Conservation (phyloP, 495 filamentous ascomycete genomes). For the Astrothelium macrocarpum region DNA sequence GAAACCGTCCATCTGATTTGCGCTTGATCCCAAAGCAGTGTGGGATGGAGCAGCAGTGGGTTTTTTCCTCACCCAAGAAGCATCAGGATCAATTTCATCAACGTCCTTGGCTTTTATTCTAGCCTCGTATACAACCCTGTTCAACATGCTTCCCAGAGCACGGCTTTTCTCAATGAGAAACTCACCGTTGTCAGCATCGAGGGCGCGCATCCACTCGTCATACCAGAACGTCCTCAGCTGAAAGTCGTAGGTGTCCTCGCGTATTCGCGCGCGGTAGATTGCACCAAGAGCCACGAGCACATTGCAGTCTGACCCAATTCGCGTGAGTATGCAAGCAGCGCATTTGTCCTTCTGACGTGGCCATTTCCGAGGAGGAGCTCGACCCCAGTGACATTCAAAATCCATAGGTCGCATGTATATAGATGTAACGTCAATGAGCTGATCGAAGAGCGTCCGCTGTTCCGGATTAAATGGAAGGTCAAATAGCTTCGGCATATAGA, state of each 20-base stretch:
- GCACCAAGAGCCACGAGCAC: background rate
- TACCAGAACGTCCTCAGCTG: background rate
- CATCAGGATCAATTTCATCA: background rate
- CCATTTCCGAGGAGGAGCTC: background rate
- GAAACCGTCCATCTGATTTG: background rate
- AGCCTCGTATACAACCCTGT: background rate
- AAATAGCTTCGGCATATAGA: background rate
- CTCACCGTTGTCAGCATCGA: background rate
- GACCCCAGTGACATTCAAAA: background rate
- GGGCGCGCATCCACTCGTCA: background rate
- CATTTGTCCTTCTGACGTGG: background rate
- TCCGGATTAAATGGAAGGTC: background rate
- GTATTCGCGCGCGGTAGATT: background rate
- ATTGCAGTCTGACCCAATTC: background rate
- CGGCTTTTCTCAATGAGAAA: background rate
- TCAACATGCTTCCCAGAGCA: background rate
- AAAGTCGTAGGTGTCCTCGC: background rate
- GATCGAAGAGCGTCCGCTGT: background rate
- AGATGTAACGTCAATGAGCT: background rate
- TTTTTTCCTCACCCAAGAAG: background rate
- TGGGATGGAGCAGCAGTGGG: background rate
- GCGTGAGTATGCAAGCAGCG: background rate
- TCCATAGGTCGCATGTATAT: background rate
- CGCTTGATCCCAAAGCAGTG: background rate
- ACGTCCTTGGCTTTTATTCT: background rate